Evolutionary conservation across 352 stramenopile genomes (phyloP).

Genomic region (Globisporangium echinulatum): DNA sequence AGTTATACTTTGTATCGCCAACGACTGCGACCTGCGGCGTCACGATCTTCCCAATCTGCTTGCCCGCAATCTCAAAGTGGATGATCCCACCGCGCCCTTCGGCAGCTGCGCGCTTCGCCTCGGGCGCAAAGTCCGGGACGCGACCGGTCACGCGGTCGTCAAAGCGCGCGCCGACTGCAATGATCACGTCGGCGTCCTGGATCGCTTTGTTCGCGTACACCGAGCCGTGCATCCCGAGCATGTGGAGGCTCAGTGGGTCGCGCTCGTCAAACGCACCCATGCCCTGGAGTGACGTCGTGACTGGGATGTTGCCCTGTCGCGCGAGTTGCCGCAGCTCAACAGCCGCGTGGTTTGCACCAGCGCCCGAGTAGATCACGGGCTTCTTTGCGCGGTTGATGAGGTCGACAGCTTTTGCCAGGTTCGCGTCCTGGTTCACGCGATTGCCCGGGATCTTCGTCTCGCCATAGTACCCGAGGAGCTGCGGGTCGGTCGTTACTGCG

Average conservation of each 20-base stretch:
- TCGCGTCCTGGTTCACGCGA: constrained; percentile 72
- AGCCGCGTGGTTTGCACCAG: constrained; percentile 83
- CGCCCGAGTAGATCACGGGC: constrained; percentile 93
- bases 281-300: constrained; percentile 92
- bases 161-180: constrained; percentile 93
- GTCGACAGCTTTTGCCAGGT: constrained; percentile 60
- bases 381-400: constrained; percentile 94
- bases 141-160: constrained; percentile 95
- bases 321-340: constrained; percentile 90
- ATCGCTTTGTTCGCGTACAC: constrained; percentile 96
- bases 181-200: constrained; percentile 92
- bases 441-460: constrained; percentile 80
- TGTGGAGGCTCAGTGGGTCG: constrained; percentile 92
- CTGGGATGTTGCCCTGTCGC: constrained; percentile 91
- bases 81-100: constrained; percentile 93
- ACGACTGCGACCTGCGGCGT: constrained; percentile 72
- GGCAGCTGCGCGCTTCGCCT: constrained; percentile 85
- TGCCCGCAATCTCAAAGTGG: constrained; percentile 92
- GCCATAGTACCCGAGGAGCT: constrained; percentile 82
- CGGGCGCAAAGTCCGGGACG: constrained; percentile 90
- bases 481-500: constrained; percentile 61
- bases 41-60: constrained; percentile 84
- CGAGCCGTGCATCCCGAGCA: constrained; percentile 96
- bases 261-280: constrained; percentile 93
- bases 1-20: constrained; percentile 88